These are phyloP conservation scores for Polysphondylium violaceum DNA, from an alignment of 78 protist species.

Conservation along the genomic window DNA sequence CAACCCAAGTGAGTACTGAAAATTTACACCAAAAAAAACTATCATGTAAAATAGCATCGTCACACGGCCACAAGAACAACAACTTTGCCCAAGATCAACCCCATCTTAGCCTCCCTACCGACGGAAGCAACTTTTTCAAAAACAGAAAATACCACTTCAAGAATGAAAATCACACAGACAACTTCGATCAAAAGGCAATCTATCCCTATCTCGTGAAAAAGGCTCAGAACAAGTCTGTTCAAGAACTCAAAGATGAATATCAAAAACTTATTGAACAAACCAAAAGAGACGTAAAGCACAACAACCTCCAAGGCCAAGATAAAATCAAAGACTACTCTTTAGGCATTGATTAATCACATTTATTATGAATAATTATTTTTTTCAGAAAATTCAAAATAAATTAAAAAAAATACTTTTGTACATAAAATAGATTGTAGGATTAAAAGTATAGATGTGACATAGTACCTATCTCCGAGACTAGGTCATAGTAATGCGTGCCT, in stretches of 20 bases:
- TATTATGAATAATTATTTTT: too few relatives aligned
- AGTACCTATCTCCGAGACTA: too few relatives aligned
- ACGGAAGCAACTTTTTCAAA: background rate
- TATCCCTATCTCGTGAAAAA: constrained; percentile 1
- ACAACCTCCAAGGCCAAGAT: background rate
- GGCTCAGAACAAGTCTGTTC: background rate
- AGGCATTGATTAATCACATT: constrained; percentile 27
- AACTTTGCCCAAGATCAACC: background rate
- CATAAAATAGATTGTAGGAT: too few relatives aligned
- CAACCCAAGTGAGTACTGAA: background rate
- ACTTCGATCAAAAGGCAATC: constrained; percentile 26
- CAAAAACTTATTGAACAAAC: background rate
- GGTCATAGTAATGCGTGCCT: too few relatives aligned
- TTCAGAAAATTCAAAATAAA: too few relatives aligned
- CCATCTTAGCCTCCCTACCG: too few relatives aligned
- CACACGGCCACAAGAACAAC: background rate
- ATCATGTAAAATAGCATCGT: background rate
- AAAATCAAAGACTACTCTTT: constrained; percentile 28
- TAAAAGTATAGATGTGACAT: too few relatives aligned
- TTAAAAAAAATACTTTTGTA: too few relatives aligned
- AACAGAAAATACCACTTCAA: constrained; percentile 12
- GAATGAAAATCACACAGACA: background rate
- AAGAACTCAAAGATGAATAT: constrained; percentile 18
- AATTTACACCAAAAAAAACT: background rate
- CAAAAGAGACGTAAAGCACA: background rate